Evolutionary conservation across 2,329 filamentous ascomycete species (phyloP), one percentile per base, ranked within the genome.

Genomic region (Hypoxylon rubiginosum): DNA sequence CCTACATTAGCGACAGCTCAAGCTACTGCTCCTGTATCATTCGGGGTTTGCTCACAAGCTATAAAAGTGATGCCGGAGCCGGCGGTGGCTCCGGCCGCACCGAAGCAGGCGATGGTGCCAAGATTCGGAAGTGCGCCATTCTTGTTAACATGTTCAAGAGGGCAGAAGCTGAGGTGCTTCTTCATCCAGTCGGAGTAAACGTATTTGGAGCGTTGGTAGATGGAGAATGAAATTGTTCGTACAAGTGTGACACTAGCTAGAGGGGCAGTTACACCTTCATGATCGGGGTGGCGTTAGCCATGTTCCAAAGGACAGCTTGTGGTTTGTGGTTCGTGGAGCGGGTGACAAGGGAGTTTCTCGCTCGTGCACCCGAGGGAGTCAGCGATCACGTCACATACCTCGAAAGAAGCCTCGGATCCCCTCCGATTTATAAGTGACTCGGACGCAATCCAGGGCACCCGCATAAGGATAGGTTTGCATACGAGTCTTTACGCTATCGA

Each of bases 401-500:
- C 92, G 86, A 81, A 95, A 96, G 83, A 97, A 97, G 26, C 93
- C 92, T 52, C 85, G 83, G 41, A 90, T 79, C 34, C 91, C 90
- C 81, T 96, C 93, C 5, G 84, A 89, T 64, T 84, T 85, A 80
- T 96, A 96, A 9, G 92, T 95, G 71, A 92, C 86, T 67, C 84
- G 85, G 55, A 94, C 88, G 77, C 92, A 94, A 78, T 93, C 90
- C 75, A 86, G 79, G 79, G 92, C 93, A 71, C 87, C 92, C 71
- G 86, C 85, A 80, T 92, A 94, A 69, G 91, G 89, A 80, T 96
- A 95, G 71, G 91, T 92, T 82, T 97, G 93, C 89, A 96, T 93
- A 75, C 93, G 91, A 60, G 92, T 94, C 84, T 97, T 97, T 77
- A 95, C 91, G 74, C 93, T 95, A 79, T 97, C 93, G 72, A 97